phyloP scores from a whole-genome alignment of 208 protist species.

The Chromosphaera perkinsii region DNA sequence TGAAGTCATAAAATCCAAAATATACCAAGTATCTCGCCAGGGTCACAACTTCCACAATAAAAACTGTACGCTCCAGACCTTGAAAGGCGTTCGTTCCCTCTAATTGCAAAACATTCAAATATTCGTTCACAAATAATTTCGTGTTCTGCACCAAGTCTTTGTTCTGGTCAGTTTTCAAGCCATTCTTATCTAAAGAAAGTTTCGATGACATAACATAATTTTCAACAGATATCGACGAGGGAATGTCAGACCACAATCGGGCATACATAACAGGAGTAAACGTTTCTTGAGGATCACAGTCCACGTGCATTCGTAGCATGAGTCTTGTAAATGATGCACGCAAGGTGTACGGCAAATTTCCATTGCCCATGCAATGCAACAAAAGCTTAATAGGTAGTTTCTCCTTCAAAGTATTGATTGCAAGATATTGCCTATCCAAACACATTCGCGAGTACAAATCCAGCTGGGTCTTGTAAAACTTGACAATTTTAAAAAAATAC shows the following conservation, averaged over 20 bases:
- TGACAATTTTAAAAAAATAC: too few relatives aligned
- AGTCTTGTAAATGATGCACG: constrained; percentile 34
- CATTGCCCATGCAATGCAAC: constrained; percentile 10
- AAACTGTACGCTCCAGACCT: too few relatives aligned
- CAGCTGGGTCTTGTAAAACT: constrained; percentile 26
- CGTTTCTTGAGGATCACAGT: constrained; percentile 33
- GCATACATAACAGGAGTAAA: constrained; percentile 22
- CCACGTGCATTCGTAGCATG: constrained; percentile 32
- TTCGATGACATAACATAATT: too few relatives aligned
- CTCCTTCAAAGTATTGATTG: constrained; percentile 27
- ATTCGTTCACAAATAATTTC: too few relatives aligned
- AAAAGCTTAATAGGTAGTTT: constrained; percentile 5
- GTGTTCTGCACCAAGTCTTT: too few relatives aligned
- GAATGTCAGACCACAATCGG: constrained; percentile 31
- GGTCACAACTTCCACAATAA: constrained; percentile 25
- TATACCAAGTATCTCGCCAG: constrained; percentile 27
- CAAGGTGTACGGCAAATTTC: constrained; percentile 8
- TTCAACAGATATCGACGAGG: too few relatives aligned
- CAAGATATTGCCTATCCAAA: constrained; percentile 36
- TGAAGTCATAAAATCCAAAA: constrained; percentile 41
- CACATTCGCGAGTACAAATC: constrained; percentile 39
- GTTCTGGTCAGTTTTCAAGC: too few relatives aligned
- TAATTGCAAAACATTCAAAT: too few relatives aligned
- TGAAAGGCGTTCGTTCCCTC: too few relatives aligned
- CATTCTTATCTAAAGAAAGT: too few relatives aligned